These are phyloP conservation scores for Nemania abortiva DNA, from an alignment of 2,329 filamentous ascomycete genomes.

Conservation along the genomic window DNA sequence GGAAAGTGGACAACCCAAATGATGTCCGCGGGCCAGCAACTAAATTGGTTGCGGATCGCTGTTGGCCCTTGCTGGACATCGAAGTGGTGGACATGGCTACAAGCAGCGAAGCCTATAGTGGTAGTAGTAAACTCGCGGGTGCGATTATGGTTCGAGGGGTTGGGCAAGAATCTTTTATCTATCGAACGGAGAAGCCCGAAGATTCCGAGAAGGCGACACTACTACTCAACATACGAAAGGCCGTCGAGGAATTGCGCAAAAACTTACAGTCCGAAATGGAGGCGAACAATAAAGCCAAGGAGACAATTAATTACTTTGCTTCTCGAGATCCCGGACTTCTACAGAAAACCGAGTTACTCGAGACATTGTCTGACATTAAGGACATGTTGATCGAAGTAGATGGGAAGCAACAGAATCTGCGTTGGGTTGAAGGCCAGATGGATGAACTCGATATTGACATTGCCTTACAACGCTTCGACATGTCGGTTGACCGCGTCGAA, in stretches of 20 bases:
- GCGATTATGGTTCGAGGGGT: conserved; percentile 90
- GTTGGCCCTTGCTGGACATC: conserved; percentile 93
- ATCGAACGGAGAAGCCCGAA: conserved; percentile 86
- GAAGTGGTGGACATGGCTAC: conserved; percentile 89
- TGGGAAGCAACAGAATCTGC: conserved; percentile 93
- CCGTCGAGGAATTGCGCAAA: conserved; percentile 90
- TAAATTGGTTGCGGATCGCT: conserved; percentile 92
- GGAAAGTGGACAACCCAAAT: conserved; percentile 77
- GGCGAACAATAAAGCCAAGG: conserved; percentile 83
- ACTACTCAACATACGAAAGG: conserved; percentile 90
- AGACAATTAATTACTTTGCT: conserved; percentile 88
- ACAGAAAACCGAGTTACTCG: conserved; percentile 83
- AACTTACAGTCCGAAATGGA: conserved; percentile 87
- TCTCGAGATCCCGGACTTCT: conserved; percentile 80
- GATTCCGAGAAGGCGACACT: conserved; percentile 82
- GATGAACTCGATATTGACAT: conserved; percentile 97
- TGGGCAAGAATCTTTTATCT: conserved; percentile 92
- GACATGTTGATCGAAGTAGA: conserved; percentile 96
- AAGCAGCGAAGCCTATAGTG: conserved; percentile 67
- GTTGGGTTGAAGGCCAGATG: conserved; percentile 95
- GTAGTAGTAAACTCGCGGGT: conserved; percentile 77
- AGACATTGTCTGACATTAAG: conserved; percentile 81
- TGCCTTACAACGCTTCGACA: conserved; percentile 88
- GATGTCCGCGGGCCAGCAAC: conserved; percentile 67
- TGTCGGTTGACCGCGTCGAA: conserved; percentile 85